phyloP scores from a whole-genome alignment of 495 filamentous ascomycete species.

The Penicillium malachiteum region DNA sequence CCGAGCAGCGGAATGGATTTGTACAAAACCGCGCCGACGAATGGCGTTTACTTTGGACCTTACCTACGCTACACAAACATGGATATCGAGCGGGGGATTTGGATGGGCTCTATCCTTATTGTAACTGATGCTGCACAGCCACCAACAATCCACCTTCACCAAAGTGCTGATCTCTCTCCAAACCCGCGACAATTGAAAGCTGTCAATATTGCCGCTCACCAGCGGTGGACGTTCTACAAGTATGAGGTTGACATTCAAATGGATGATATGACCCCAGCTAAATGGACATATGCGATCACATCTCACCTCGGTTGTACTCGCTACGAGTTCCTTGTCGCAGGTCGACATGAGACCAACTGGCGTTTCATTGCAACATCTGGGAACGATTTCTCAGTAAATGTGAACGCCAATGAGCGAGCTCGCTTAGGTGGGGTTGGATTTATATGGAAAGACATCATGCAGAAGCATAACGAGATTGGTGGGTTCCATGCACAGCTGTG shows the following conservation, averaged over 20 bases:
- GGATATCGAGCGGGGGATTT: constrained; percentile 87
- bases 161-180: constrained; percentile 84
- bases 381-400: constrained; percentile 89
- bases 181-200: constrained; percentile 89
- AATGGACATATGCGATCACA: constrained; percentile 98
- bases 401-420: constrained; percentile 78
- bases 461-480: constrained; percentile 93
- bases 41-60: constrained; percentile 98
- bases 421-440: constrained; percentile 84
- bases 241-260: constrained; percentile 92
- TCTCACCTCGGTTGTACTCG: constrained; percentile 94
- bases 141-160: constrained; percentile 94
- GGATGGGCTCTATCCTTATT: constrained; percentile 81
- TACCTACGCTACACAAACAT: constrained; percentile 96
- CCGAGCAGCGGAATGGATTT: constrained; percentile 84
- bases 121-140: constrained; percentile 91
- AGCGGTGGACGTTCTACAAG: constrained; percentile 92
- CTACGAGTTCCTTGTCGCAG: constrained; percentile 97
- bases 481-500: constrained; percentile 94
- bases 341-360: constrained; percentile 86
- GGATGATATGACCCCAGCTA: constrained; percentile 75
- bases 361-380: constrained; percentile 95
- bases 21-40: constrained; percentile 90
- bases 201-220: constrained; percentile 80
- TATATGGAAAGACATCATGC: constrained; percentile 99